Evolutionary conservation across 2,329 filamentous ascomycete genomes (phyloP).

Genomic region (Triangularia setosa): DNA sequence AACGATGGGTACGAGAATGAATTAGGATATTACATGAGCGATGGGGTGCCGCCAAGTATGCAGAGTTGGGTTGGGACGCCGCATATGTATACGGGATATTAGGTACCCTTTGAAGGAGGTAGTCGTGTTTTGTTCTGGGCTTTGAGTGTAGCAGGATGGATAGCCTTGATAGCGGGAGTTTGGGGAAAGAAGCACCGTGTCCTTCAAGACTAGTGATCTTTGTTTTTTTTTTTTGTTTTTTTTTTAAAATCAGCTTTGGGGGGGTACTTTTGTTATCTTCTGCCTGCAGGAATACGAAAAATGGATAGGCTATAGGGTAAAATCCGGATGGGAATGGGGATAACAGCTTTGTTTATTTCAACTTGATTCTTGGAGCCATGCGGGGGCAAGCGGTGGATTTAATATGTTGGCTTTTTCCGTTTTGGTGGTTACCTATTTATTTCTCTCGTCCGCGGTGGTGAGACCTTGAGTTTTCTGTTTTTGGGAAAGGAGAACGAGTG

Average conservation of each 20-base stretch:
- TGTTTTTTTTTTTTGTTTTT: not conserved
- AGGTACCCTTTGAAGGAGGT: not conserved
- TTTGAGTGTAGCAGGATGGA: not conserved
- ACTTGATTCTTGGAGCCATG: not conserved
- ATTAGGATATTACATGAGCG: slow-evolving; percentile 30
- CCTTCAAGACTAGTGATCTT: not conserved
- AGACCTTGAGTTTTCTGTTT: not conserved
- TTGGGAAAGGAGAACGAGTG: not conserved
- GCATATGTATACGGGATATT: not conserved
- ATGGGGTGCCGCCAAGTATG: slow-evolving; percentile 15
- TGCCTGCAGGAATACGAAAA: not conserved
- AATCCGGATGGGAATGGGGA: not conserved
- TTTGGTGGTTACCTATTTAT: not conserved
- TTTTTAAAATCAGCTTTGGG: too few relatives aligned
- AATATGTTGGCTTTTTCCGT: not conserved
- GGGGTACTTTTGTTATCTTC: not conserved
- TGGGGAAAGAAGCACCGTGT: not conserved
- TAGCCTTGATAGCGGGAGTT: not conserved
- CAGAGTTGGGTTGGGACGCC: slow-evolving; percentile 24
- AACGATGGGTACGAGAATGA: slow-evolving; percentile 33
- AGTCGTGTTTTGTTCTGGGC: not conserved
- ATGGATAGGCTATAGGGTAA: not conserved
- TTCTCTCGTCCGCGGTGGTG: not conserved
- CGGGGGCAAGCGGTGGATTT: not conserved
- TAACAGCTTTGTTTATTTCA: not conserved